Percentiles rank a stretch among this genome's conserved stretches.
Conservation (phyloP, 2,329 filamentous ascomycete species). For the Pseudopyrenochaeta lycopersici region DNA sequence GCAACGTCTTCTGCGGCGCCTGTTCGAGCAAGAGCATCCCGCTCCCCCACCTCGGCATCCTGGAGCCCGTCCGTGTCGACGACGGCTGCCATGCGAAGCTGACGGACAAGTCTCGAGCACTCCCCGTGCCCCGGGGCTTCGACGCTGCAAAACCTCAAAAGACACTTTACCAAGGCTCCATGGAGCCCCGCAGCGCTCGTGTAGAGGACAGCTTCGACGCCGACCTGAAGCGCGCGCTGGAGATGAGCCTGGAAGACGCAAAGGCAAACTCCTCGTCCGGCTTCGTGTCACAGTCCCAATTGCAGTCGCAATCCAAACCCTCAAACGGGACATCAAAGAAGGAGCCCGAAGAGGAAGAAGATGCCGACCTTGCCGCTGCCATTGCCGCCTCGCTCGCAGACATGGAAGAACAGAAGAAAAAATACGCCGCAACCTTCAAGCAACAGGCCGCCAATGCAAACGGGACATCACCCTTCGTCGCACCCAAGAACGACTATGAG, state of each 20-base stretch:
- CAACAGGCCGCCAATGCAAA: slow-evolving; percentile 72
- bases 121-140: slow-evolving; percentile 55
- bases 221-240: slow-evolving; percentile 88
- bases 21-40: slow-evolving; percentile 91
- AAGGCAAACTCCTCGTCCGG: slow-evolving; percentile 75
- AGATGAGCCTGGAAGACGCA: slow-evolving; percentile 96
- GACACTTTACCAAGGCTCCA: slow-evolving; percentile 70
- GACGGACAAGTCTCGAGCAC: slow-evolving; percentile 71
- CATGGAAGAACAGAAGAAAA: slow-evolving; percentile 98
- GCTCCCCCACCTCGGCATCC: slow-evolving; percentile 90
- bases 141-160: slow-evolving; percentile 65
- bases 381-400: slow-evolving; percentile 94
- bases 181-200: slow-evolving; percentile 90
- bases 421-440: slow-evolving; percentile 83
- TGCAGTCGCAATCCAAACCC: slow-evolving; percentile 50
- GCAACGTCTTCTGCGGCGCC: slow-evolving; percentile 95
- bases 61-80: slow-evolving; percentile 90
- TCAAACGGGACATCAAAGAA: slow-evolving; percentile 48
- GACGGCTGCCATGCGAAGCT: slow-evolving; percentile 94
- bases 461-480: slow-evolving; percentile 57
- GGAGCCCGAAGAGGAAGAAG: slow-evolving; percentile 77
- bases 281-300: slow-evolving; percentile 73
- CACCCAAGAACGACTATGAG: slow-evolving; percentile 91
- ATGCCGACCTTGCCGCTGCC: slow-evolving; percentile 90
- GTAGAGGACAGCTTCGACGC: slow-evolving; percentile 94